phyloP scores from a whole-genome alignment of 192 early-diverging fungal genomes.

The Mortierella hygrophila region DNA sequence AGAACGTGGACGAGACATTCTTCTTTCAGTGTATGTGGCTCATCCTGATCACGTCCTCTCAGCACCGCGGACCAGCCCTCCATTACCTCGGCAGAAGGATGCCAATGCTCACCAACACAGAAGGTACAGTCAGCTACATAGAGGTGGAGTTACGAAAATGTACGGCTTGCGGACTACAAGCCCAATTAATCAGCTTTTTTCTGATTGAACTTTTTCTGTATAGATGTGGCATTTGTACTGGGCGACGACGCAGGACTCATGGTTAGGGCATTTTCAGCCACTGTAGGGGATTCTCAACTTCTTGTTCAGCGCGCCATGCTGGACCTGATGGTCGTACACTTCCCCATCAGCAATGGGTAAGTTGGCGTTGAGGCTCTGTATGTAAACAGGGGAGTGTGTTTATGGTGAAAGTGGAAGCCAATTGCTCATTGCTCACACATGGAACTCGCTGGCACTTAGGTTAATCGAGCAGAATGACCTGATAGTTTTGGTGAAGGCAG shows the following conservation, averaged over 20 bases:
- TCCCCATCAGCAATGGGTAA: constrained; percentile 71
- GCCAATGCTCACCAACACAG: constrained; percentile 72
- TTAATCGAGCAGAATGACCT: constrained; percentile 77
- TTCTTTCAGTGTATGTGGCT: constrained; percentile 91
- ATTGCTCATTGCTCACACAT: not conserved
- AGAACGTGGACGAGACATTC: constrained; percentile 77
- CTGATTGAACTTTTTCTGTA: not conserved
- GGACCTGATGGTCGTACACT: constrained; percentile 84
- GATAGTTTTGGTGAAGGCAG: constrained; percentile 76
- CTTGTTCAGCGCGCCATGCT: constrained; percentile 89
- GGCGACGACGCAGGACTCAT: constrained; percentile 81
- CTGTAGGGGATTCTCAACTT: constrained; percentile 77
- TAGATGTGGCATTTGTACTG: constrained; percentile 76
- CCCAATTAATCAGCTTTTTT: not conserved
- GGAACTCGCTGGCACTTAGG: constrained; percentile 21
- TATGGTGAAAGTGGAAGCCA: not conserved
- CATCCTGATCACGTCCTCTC: constrained; percentile 76
- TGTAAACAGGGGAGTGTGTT: not conserved
- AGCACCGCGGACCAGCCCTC: constrained; percentile 77
- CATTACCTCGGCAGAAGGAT: constrained; percentile 84
- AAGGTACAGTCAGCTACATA: constrained; percentile 62
- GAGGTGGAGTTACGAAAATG: not conserved
- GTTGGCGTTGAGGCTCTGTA: not conserved
- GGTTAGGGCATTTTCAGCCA: constrained; percentile 79
- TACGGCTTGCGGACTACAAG: not conserved